phyloP scores from a whole-genome alignment of 495 filamentous ascomycete species.

The Friedmanniomyces endolithicus region DNA sequence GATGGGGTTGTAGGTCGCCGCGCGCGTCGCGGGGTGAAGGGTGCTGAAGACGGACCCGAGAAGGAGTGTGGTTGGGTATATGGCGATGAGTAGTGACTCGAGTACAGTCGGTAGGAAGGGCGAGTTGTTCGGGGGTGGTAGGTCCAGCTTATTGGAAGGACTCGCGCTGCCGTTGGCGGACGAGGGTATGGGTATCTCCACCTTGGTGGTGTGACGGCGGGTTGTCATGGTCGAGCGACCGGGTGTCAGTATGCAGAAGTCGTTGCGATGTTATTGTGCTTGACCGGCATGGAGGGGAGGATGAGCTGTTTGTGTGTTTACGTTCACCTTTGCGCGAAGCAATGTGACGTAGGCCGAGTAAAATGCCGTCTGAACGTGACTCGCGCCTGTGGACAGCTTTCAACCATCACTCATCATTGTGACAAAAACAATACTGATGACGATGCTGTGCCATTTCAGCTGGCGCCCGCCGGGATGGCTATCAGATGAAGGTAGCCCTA shows the following conservation, averaged over 20 bases:
- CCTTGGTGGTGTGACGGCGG: slow-evolving; percentile 2
- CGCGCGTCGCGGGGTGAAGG: slow-evolving; percentile 57
- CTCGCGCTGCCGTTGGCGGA: slow-evolving; percentile 2
- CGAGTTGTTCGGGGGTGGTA: slow-evolving; percentile 22
- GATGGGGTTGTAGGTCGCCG: slow-evolving; percentile 41
- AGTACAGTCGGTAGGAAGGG: slow-evolving; percentile 49
- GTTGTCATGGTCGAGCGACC: slow-evolving; percentile 8
- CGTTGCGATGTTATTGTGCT: neutral
- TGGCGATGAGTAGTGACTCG: slow-evolving; percentile 46
- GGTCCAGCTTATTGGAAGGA: neutral
- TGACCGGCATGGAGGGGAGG: neutral
- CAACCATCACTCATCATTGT: too few species aligned
- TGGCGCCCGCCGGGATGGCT: too few species aligned
- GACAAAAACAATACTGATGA: too few species aligned
- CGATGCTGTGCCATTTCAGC: too few species aligned
- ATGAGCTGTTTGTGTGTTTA: neutral
- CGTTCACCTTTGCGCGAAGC: neutral
- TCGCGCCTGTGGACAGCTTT: neutral
- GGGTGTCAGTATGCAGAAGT: neutral
- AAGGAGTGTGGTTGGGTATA: slow-evolving; percentile 66
- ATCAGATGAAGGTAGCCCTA: too few species aligned
- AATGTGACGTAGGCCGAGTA: neutral
- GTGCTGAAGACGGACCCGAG: slow-evolving; percentile 69
- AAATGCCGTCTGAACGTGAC: neutral
- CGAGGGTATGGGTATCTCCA: slow-evolving; percentile 4